Evolutionary conservation across 805 yeast species (phyloP).

Genomic region (Jamesozyma spencerorum): DNA sequence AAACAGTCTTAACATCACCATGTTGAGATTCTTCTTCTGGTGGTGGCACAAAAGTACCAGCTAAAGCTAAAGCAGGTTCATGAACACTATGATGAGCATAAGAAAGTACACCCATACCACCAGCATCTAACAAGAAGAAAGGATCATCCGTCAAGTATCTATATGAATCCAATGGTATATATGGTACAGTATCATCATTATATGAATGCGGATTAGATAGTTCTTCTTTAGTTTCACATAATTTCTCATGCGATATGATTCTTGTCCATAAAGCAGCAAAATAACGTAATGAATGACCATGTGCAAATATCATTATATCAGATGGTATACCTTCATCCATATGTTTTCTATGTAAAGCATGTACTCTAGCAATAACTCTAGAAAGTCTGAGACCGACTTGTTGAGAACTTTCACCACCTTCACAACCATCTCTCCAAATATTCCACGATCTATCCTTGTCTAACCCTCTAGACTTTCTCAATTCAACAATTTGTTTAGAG

Average conservation of each 20-base stretch:
- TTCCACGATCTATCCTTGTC: constrained; percentile 49
- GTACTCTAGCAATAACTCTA: constrained; percentile 54
- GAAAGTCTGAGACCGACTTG: constrained; percentile 70
- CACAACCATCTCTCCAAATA: constrained; percentile 92
- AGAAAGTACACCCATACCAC: constrained; percentile 87
- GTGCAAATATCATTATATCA: constrained; percentile 80
- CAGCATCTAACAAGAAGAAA: constrained; percentile 80
- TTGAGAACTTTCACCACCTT: constrained; percentile 66
- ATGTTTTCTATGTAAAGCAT: constrained; percentile 47
- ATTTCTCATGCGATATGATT: constrained; percentile 26
- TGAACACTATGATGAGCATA: constrained; percentile 77
- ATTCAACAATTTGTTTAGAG: constrained; percentile 54
- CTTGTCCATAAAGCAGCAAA: constrained; percentile 82
- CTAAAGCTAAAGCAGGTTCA: constrained; percentile 79
- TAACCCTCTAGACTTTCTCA: constrained; percentile 53
- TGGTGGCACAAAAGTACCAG: constrained; percentile 76
- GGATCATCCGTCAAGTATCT: constrained; percentile 48
- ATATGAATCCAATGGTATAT: constrained; percentile 27
- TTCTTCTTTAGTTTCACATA: constrained; percentile 18
- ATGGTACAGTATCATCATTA: constrained; percentile 28
- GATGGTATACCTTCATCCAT: constrained; percentile 43
- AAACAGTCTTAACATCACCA: constrained; percentile 10
- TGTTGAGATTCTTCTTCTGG: constrained; percentile 44
- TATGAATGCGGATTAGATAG: constrained; percentile 16
- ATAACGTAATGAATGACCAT: constrained; percentile 87